Percentiles rank a stretch among this genome's conserved stretches.
These are phyloP conservation scores for Amesomyces nigricolor DNA, from an alignment of 2,329 filamentous ascomycete species.

Conservation along the genomic window DNA sequence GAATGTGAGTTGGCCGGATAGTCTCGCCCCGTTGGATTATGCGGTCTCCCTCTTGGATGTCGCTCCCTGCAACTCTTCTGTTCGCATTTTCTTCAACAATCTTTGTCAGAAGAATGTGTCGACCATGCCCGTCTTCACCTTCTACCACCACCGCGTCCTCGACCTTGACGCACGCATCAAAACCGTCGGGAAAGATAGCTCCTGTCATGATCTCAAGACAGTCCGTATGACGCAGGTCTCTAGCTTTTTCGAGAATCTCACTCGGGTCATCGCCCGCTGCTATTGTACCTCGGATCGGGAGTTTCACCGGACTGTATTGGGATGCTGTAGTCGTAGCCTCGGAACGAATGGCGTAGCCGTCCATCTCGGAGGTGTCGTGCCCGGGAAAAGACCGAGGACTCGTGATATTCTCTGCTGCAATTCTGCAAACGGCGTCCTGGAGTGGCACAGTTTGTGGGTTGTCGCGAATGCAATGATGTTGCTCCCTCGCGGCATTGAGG, in stretches of 20 bases:
- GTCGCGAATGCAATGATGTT: background rate
- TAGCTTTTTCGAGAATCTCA: background rate
- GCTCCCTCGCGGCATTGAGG: background rate
- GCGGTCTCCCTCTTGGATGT: slow-evolving; percentile 1
- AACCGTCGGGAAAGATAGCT: slow-evolving; percentile 25
- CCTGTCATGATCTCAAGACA: slow-evolving; percentile 32
- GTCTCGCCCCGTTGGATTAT: slow-evolving; percentile 2
- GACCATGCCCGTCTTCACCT: background rate
- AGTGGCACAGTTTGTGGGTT: background rate
- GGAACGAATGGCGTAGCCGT: slow-evolving; percentile 28
- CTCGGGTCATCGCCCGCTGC: slow-evolving; percentile 9
- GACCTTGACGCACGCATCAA: slow-evolving; percentile 16
- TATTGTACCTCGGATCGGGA: slow-evolving; percentile 3
- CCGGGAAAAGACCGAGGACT: slow-evolving; percentile 21
- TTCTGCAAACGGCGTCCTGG: background rate
- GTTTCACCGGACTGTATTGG: slow-evolving; percentile 10
- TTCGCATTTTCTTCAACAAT: background rate
- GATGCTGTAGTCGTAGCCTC: slow-evolving; percentile 21
- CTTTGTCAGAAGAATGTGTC: slow-evolving; percentile 10
- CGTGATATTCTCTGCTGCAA: slow-evolving; percentile 1
- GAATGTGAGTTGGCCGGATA: slow-evolving; percentile 1
- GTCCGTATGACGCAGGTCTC: no score
- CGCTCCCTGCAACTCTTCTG: slow-evolving; percentile 5
- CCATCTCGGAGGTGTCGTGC: slow-evolving; percentile 30
- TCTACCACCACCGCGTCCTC: slow-evolving; percentile 4